A percentile compares a stretch with the other conserved stretches of the same genome.
Conservation (phyloP, 495 filamentous ascomycete species). For the Hypoxylon fragiforme region DNA sequence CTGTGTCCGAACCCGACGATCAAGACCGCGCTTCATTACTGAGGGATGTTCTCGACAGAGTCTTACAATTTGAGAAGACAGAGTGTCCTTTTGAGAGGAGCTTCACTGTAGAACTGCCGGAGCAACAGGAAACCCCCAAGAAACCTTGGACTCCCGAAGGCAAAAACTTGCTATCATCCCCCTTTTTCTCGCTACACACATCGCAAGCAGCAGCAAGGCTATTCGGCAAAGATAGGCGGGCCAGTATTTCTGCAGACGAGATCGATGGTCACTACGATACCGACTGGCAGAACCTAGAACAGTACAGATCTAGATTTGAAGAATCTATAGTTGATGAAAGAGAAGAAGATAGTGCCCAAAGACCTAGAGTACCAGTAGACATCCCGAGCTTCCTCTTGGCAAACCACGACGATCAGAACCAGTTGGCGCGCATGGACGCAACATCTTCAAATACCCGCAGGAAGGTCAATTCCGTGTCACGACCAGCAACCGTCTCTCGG, state of each 20-base stretch:
- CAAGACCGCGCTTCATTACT: conserved; percentile 61
- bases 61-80: conserved; percentile 84
- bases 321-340: not conserved
- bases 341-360: conserved; percentile 3
- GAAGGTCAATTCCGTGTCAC: not conserved
- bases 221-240: conserved; percentile 18
- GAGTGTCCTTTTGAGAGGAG: conserved; percentile 79
- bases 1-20: conserved; percentile 63
- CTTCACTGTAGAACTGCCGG: conserved; percentile 76
- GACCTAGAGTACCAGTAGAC: not conserved
- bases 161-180: conserved; percentile 43
- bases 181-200: conserved; percentile 20
- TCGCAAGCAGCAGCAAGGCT: conserved; percentile 15
- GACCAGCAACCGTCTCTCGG: not conserved
- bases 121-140: conserved; percentile 67
- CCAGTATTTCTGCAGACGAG: conserved; percentile 8
- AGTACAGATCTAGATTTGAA: not conserved
- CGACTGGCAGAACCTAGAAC: not conserved
- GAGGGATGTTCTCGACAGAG: conserved; percentile 66
- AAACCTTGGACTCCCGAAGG: conserved; percentile 69
- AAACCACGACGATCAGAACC: not conserved
- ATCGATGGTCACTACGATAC: not conserved
- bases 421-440: not conserved
- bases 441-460: not conserved
- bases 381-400: not conserved